phyloP scores from a whole-genome alignment of 805 yeast species.

The Cyberlindnera saturnus region DNA sequence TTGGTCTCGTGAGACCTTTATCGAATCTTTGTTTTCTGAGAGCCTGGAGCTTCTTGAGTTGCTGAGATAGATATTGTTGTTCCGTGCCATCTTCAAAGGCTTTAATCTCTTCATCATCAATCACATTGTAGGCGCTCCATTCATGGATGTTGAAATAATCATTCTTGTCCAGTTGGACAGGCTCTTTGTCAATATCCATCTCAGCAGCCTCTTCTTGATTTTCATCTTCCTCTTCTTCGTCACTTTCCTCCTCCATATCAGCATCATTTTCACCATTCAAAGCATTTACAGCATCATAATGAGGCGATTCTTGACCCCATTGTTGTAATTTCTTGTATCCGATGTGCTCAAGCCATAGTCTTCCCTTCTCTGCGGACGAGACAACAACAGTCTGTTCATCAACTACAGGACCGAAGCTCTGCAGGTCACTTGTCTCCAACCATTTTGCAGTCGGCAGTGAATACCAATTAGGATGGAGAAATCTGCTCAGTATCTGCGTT shows the following conservation, averaged over 20 bases:
- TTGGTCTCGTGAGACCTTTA: conserved; percentile 30
- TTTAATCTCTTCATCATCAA: conserved; percentile 48
- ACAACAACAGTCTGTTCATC: conserved; percentile 56
- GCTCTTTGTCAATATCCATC: not conserved
- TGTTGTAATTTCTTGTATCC: conserved; percentile 36
- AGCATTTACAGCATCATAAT: not conserved
- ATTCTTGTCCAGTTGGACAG: conserved; percentile 6
- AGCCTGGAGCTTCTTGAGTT: conserved; percentile 42
- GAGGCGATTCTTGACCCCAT: conserved; percentile 9
- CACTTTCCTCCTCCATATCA: conserved; percentile 5
- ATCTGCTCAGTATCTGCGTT: conserved; percentile 46
- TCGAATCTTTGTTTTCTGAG: conserved; percentile 42
- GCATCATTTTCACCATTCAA: conserved; percentile 1
- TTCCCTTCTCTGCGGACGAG: conserved; percentile 43
- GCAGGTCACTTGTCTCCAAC: conserved; percentile 45
- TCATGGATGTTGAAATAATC: conserved; percentile 30
- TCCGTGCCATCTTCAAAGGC: conserved; percentile 38
- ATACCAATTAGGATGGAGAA: conserved; percentile 59
- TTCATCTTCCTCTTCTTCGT: conserved; percentile 6
- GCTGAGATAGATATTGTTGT: conserved; percentile 35
- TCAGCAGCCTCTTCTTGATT: not conserved
- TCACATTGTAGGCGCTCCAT: conserved; percentile 44
- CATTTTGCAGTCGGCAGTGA: conserved; percentile 60
- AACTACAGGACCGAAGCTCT: conserved; percentile 59
- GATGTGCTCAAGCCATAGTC: conserved; percentile 47